phyloP scores from a whole-genome alignment of 805 yeast genomes.

The Ogataea naganishii region DNA sequence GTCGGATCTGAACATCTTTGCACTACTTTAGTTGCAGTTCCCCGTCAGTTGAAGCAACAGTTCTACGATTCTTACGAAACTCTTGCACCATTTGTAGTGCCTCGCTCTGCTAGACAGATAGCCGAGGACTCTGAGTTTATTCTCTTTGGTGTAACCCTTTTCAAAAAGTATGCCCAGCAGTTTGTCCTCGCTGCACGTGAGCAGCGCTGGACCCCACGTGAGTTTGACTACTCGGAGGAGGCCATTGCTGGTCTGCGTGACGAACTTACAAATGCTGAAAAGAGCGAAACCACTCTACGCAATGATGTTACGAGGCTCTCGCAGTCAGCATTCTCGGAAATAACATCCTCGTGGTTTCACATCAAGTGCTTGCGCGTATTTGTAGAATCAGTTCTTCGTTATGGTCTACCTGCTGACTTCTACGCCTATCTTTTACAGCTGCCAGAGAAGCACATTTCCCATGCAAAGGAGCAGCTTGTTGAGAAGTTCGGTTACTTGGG shows the following conservation, averaged over 20 bases:
- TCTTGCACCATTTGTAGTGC: conserved; percentile 74
- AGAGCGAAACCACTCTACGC: conserved; percentile 62
- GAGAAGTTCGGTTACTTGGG: conserved; percentile 82
- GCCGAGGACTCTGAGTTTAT: conserved; percentile 66
- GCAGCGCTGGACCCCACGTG: conserved; percentile 85
- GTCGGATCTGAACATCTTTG: conserved; percentile 78
- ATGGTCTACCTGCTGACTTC: conserved; percentile 94
- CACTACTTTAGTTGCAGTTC: conserved; percentile 85
- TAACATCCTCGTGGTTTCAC: conserved; percentile 82
- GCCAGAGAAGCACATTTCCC: conserved; percentile 32
- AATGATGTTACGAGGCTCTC: conserved; percentile 78
- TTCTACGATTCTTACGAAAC: conserved; percentile 72
- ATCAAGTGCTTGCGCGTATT: conserved; percentile 79
- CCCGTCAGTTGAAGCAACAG: conserved; percentile 49
- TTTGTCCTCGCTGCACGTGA: conserved; percentile 72
- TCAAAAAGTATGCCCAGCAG: conserved; percentile 69
- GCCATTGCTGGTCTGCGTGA: conserved; percentile 60
- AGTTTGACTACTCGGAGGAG: conserved; percentile 79
- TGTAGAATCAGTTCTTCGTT: conserved; percentile 90
- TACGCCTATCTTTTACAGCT: conserved; percentile 42
- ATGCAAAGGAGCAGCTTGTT: conserved; percentile 62
- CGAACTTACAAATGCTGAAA: conserved; percentile 70
- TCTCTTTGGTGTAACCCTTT: conserved; percentile 72
- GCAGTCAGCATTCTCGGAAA: conserved; percentile 83
- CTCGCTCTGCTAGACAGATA: conserved; percentile 72